Percentiles rank a stretch among this genome's conserved stretches.
Conservation (phyloP, 1,284 basidiomycete species). For the Moesziomyces sp. region DNA sequence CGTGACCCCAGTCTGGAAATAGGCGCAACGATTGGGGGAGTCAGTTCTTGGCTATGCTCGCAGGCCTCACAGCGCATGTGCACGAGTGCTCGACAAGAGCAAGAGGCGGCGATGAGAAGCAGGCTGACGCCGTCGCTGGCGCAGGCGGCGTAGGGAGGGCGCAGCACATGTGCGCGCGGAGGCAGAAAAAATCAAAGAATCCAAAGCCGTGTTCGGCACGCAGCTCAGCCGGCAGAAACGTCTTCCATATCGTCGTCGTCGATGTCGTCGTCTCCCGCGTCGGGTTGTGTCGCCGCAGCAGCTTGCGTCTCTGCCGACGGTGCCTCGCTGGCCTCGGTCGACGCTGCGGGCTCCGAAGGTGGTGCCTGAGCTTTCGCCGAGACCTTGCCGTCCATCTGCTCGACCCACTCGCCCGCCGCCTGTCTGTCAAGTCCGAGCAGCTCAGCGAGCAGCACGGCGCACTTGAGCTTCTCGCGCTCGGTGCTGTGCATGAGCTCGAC, state of each 20-base stretch:
- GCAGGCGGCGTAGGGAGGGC: too few species aligned
- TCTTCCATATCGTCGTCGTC: slow-evolving; percentile 14
- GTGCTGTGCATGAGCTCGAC: slow-evolving; percentile 45
- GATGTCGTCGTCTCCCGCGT: not conserved
- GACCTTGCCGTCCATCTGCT: slow-evolving; percentile 14
- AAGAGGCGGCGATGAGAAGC: too few species aligned
- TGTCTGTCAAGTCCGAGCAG: slow-evolving; percentile 22
- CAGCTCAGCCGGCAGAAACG: slow-evolving; percentile 23
- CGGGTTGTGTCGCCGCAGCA: not conserved
- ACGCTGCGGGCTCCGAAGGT: not conserved
- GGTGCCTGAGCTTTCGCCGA: not conserved
- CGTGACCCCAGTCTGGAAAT: slow-evolving; percentile 43
- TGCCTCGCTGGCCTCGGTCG: not conserved
- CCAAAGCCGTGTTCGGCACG: not conserved
- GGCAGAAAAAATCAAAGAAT: too few species aligned
- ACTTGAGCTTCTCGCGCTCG: slow-evolving; percentile 33
- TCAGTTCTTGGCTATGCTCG: too few species aligned
- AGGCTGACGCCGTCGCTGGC: too few species aligned
- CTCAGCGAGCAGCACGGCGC: slow-evolving; percentile 20
- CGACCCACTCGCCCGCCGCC: slow-evolving; percentile 14
- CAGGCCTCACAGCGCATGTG: too few species aligned
- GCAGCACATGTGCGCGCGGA: too few species aligned
- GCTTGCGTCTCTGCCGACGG: not conserved
- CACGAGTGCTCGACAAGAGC: too few species aligned
- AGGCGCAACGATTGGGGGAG: too few species aligned